Base-by-base conservation (phyloP, 768 basidiomycete species). In the Asterophora parasitica region DNA sequence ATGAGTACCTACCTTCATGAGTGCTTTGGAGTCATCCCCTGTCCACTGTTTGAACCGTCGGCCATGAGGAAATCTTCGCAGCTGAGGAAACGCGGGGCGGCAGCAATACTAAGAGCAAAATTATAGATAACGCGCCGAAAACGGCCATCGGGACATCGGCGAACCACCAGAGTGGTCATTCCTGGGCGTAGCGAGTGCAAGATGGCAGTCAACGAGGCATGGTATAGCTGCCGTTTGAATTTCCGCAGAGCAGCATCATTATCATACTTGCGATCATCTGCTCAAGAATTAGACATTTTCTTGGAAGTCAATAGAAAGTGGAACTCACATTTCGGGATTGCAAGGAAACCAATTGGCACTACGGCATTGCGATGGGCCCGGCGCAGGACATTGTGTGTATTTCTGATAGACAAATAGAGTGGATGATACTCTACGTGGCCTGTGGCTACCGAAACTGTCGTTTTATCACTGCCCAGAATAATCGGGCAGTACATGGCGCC, bases 161-260 rank as follows among this genome's bases (percentile, higher is more conserved):
- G 23, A 19, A 71, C 48, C 19, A 60, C 52, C 0, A 65, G 64
- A 0, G 4, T 55, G 0, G 42, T 53, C 70, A 72, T 72, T 1
- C 32, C 54, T 0, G 53, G 56, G 20, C 50, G 46, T 0, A 70
- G 49, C 0, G 58, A 45, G 9, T 53, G 3, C 27, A 68, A 44
- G 16, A 65, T 63, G 0, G 23, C 28, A 2, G 53, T 23, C 0
- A 70, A 34, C 0, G 63, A 65, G 1, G 44, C 37, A 44, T 73
- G 67, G 35, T 62, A 67, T 0, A 71, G 51, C 19, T 67, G 62
- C 1, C 57, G 48, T 0, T 48, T 43, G 32, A 71, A 72, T 6
- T 53, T 55, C 1, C 58, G 58, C 42, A 63, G 66, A 3, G 43
- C 50, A 19, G 31, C 35, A 38, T 48, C 45, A 35, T 57, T 50